These are phyloP conservation scores for Conticribra weissflogii DNA, from an alignment of 108 stramenopile species.

Conservation along the genomic window DNA sequence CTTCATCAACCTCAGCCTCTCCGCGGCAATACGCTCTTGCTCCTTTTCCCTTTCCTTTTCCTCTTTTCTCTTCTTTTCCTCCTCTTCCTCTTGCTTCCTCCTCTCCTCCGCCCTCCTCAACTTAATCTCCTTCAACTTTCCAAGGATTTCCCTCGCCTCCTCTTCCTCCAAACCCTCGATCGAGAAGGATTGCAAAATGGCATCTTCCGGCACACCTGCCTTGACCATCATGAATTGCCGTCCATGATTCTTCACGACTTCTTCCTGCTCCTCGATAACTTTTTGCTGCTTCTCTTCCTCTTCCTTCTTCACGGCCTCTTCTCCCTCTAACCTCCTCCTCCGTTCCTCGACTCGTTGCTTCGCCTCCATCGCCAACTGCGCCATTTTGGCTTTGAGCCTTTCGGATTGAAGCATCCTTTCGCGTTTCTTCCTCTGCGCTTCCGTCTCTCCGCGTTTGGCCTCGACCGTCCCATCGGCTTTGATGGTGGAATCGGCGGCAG, in stretches of 20 bases:
- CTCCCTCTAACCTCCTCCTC: slow-evolving; percentile 35
- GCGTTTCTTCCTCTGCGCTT: slow-evolving; percentile 41
- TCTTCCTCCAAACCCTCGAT: slow-evolving; percentile 46
- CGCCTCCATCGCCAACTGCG: slow-evolving; percentile 51
- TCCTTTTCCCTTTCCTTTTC: slow-evolving; percentile 36
- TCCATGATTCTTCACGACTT: slow-evolving; percentile 40
- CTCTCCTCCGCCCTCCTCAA: slow-evolving; percentile 22
- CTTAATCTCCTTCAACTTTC: slow-evolving; percentile 29
- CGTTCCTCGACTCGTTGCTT: slow-evolving; percentile 40
- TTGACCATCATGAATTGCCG: slow-evolving; percentile 55
- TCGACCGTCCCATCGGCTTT: slow-evolving; percentile 43
- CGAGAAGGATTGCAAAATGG: slow-evolving; percentile 36
- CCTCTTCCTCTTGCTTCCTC: slow-evolving; percentile 32
- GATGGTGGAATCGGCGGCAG: slow-evolving; percentile 20
- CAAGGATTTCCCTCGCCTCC: slow-evolving; percentile 43
- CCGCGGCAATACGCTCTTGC: slow-evolving; percentile 36
- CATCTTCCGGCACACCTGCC: slow-evolving; percentile 54
- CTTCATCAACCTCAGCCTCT: slow-evolving; percentile 42
- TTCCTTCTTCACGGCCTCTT: slow-evolving; percentile 38
- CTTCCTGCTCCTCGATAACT: slow-evolving; percentile 36
- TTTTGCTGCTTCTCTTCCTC: slow-evolving; percentile 38
- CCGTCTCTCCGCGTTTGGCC: slow-evolving; percentile 44
- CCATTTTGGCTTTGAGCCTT: slow-evolving; percentile 50
- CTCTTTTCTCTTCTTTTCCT: slow-evolving; percentile 16
- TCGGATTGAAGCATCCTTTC: slow-evolving; percentile 46